A percentile compares a stretch with the other conserved stretches of the same genome.
phyloP scores from a whole-genome alignment of 257 asterid species.

The Galeopsis tetrahit region DNA sequence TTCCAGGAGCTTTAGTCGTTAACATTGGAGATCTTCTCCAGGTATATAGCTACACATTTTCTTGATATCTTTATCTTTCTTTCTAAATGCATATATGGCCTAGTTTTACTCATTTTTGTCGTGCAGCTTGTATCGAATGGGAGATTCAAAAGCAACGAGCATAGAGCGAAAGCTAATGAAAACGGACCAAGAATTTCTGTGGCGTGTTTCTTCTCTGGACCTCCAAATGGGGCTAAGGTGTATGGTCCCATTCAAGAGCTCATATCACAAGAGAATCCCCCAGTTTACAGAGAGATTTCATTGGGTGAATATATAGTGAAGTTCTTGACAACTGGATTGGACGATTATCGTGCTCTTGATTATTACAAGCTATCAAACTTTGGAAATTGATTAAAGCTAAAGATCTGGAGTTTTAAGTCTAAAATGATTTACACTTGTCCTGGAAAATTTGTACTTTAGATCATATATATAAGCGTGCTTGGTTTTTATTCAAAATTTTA shows the following conservation, averaged over 20 bases:
- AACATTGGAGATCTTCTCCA: slow-evolving; percentile 53
- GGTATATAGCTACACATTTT: slow-evolving; percentile 18
- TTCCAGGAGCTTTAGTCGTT: slow-evolving; percentile 39
- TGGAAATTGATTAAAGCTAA: background rate
- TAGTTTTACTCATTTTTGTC: background rate
- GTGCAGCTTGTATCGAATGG: slow-evolving; percentile 50
- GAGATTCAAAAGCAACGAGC: slow-evolving; percentile 44
- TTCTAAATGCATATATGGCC: too few relatives aligned
- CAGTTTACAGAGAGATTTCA: slow-evolving; percentile 37
- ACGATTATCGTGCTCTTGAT: slow-evolving; percentile 39
- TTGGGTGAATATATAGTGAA: slow-evolving; percentile 36
- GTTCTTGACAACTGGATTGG: slow-evolving; percentile 37
- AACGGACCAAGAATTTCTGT: slow-evolving; percentile 53
- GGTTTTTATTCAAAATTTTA: too few relatives aligned
- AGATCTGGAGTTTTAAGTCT: background rate
- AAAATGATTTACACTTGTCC: background rate
- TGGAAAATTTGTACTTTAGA: slow-evolving; percentile 2
- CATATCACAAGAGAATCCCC: slow-evolving; percentile 49
- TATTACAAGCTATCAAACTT: slow-evolving; percentile 40
- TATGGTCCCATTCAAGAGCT: slow-evolving; percentile 55
- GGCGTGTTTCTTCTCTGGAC: slow-evolving; percentile 47
- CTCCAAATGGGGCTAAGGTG: background rate
- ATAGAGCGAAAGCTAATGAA: slow-evolving; percentile 42
- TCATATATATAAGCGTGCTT: too few relatives aligned
- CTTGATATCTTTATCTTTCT: background rate